phyloP scores from a whole-genome alignment of 768 basidiomycete genomes.

The Atractiella rhizophila region DNA sequence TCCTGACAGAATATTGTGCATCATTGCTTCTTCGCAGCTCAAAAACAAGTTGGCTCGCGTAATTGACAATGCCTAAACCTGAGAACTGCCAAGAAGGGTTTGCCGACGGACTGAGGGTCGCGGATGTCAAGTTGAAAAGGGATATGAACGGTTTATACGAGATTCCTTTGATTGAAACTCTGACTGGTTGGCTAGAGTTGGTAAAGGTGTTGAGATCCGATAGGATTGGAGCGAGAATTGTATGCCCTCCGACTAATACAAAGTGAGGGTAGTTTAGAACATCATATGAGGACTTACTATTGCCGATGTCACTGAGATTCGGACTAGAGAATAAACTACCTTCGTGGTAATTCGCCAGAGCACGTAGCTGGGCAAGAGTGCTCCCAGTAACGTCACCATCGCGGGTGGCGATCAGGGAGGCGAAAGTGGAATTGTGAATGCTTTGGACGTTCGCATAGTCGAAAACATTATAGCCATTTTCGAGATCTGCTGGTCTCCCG shows the following conservation, averaged over 20 bases:
- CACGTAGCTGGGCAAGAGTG: too few species aligned
- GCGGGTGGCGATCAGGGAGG: too few species aligned
- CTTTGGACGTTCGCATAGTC: too few species aligned
- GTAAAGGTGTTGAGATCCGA: not conserved
- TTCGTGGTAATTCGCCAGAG: slow-evolving; percentile 56
- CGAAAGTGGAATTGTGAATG: too few species aligned
- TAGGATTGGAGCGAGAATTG: slow-evolving; percentile 3
- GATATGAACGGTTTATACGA: slow-evolving; percentile 68
- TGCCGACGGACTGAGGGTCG: too few species aligned
- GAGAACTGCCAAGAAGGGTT: slow-evolving; percentile 3
- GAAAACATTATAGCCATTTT: too few species aligned
- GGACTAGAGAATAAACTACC: slow-evolving; percentile 37
- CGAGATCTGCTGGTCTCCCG: too few species aligned
- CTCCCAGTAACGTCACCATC: too few species aligned
- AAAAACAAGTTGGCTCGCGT: slow-evolving; percentile 3
- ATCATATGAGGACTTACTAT: slow-evolving; percentile 21
- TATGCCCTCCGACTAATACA: not conserved
- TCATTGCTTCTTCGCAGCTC: slow-evolving; percentile 3
- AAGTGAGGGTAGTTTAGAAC: not conserved
- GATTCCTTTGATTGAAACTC: slow-evolving; percentile 52
- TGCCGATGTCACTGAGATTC: slow-evolving; percentile 48
- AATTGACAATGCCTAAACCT: slow-evolving; percentile 6
- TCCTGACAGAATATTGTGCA: not conserved
- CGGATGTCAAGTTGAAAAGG: slow-evolving; percentile 53
- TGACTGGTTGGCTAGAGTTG: slow-evolving; percentile 41